These are phyloP conservation scores for Heterobasidion irregulare DNA, from an alignment of 1,284 basidiomycete genomes.

Conservation along the genomic window DNA sequence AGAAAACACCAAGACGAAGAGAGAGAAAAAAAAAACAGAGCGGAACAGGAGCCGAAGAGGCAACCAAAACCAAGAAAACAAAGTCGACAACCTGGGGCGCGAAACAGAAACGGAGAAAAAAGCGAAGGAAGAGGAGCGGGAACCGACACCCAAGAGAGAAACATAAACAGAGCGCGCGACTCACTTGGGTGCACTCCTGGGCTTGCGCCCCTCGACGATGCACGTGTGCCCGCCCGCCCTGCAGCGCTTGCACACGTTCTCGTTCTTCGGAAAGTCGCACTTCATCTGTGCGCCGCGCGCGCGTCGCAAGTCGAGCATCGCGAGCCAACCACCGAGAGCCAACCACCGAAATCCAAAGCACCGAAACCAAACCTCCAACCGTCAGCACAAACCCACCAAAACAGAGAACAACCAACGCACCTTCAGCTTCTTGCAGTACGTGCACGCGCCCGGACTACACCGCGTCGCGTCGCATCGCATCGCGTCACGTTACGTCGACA, in stretches of 20 bases:
- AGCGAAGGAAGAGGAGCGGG: not conserved
- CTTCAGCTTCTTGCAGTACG: constrained; percentile 78
- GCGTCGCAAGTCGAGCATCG: not conserved
- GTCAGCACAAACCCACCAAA: not conserved
- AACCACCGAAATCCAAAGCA: not conserved
- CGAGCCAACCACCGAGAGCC: not conserved
- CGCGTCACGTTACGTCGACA: no score
- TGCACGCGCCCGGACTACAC: constrained; percentile 67
- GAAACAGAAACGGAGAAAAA: no score
- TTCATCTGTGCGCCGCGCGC: constrained; percentile 49
- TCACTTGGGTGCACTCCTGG: constrained; percentile 69
- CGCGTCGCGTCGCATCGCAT: not conserved
- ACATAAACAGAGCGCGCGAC: constrained; percentile 25
- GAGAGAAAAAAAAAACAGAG: no score
- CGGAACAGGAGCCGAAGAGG: no score
- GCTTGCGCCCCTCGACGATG: constrained; percentile 74
- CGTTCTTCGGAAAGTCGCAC: constrained; percentile 63
- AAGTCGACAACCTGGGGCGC: not conserved
- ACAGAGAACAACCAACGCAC: constrained; percentile 30
- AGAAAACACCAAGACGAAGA: no score
- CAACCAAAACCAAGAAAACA: not conserved
- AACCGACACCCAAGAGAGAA: no score
- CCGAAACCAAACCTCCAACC: not conserved
- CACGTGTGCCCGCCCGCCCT: constrained; percentile 61
- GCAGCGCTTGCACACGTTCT: constrained; percentile 67